Percentiles rank a stretch among this genome's conserved stretches.
phyloP scores from a whole-genome alignment of 495 filamentous ascomycete genomes.

The Bacidia rubella region DNA sequence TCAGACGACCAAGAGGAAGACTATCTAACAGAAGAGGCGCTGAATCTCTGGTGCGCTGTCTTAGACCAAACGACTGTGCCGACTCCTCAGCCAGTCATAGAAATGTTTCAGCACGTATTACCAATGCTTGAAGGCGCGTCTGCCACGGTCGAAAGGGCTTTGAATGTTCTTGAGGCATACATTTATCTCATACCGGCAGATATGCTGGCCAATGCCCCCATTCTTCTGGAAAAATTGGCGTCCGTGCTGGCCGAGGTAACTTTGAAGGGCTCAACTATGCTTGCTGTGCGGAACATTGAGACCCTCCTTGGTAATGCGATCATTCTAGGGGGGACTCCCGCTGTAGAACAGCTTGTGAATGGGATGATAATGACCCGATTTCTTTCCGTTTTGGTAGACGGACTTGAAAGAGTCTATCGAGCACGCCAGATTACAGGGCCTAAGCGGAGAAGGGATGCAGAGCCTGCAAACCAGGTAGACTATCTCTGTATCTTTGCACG shows the following conservation, averaged over 20 bases:
- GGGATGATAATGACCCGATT: slow-evolving; percentile 58
- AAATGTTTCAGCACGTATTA: slow-evolving; percentile 53
- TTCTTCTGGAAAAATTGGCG: slow-evolving; percentile 44
- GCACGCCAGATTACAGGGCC: slow-evolving; percentile 68
- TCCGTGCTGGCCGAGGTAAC: too few species aligned
- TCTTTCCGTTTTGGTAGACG: slow-evolving; percentile 51
- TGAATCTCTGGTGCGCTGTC: slow-evolving; percentile 78
- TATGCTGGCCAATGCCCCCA: slow-evolving; percentile 53
- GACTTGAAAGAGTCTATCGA: slow-evolving; percentile 56
- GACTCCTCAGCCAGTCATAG: slow-evolving; percentile 42
- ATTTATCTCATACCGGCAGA: slow-evolving; percentile 63
- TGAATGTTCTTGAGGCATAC: slow-evolving; percentile 67
- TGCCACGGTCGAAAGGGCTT: slow-evolving; percentile 51
- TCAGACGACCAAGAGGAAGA: slow-evolving; percentile 59
- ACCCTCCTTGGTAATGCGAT: too few species aligned
- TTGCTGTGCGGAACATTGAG: too few species aligned
- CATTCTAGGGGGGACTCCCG: too few species aligned
- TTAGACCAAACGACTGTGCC: slow-evolving; percentile 55
- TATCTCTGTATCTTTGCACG: slow-evolving; percentile 76
- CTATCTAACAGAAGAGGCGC: slow-evolving; percentile 80
- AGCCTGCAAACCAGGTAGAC: slow-evolving; percentile 58
- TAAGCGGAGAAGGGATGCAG: too few species aligned
- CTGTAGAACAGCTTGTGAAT: slow-evolving; percentile 46
- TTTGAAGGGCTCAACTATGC: too few species aligned
- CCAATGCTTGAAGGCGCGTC: slow-evolving; percentile 58